These are phyloP conservation scores for Fusarium lyarnte DNA, from an alignment of 2,329 filamentous ascomycete species.

Conservation along the genomic window DNA sequence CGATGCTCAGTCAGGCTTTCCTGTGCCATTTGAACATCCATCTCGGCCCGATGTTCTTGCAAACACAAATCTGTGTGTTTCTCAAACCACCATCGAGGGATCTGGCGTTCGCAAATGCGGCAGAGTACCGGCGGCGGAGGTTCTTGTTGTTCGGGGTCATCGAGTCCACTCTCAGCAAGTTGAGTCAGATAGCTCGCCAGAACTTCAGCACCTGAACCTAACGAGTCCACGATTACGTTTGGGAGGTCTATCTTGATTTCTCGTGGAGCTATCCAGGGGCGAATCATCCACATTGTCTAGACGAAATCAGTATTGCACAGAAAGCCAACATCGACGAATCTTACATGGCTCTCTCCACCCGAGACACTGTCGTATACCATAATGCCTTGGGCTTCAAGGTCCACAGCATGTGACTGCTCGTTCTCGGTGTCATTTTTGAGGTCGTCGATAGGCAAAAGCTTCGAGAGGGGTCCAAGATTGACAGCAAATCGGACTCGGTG, in stretches of 20 bases:
- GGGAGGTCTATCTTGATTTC: constrained; percentile 98
- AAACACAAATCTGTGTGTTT: constrained; percentile 97
- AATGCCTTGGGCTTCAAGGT: constrained; percentile 95
- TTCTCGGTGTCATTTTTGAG: constrained; percentile 52
- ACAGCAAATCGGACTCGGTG: constrained; percentile 87
- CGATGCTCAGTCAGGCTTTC: constrained; percentile 92
- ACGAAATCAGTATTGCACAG: constrained; percentile 43
- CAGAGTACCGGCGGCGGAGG: constrained; percentile 91
- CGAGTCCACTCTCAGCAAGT: constrained; percentile 83
- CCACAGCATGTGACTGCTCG: constrained; percentile 62
- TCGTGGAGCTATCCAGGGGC: constrained; percentile 85
- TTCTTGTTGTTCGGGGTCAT: constrained; percentile 78
- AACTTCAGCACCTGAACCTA: constrained; percentile 94
- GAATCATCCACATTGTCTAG: constrained; percentile 99
- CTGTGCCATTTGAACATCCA: constrained; percentile 97
- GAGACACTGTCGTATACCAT: constrained; percentile 94
- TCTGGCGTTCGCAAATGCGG: constrained; percentile 96
- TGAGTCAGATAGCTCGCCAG: constrained; percentile 92
- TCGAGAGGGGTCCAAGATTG: constrained; percentile 74
- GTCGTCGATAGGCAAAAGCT: constrained; percentile 62
- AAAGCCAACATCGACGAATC: constrained; percentile 48
- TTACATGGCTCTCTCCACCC: constrained; percentile 88
- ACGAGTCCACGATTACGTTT: constrained; percentile 85
- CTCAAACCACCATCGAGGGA: constrained; percentile 99
- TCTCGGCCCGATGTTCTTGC: constrained; percentile 94